These are phyloP conservation scores for Arabidopsis suecica DNA, from an alignment of 345 rosid species.

Conservation along the genomic window DNA sequence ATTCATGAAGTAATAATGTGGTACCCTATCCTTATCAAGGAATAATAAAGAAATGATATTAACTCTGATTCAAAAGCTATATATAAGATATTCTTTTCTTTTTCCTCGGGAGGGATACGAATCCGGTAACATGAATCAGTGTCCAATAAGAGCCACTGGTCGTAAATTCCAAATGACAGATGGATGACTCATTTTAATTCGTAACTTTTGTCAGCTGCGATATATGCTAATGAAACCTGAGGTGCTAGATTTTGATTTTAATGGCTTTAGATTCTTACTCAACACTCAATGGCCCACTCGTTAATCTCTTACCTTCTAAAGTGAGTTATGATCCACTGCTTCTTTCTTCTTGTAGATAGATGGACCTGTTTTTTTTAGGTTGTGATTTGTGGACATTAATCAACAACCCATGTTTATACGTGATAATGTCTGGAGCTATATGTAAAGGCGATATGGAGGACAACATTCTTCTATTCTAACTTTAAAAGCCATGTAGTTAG, in stretches of 20 bases:
- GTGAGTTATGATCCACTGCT: conserved; percentile 26
- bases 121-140: not conserved
- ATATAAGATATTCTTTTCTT: not conserved
- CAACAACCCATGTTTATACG: not conserved
- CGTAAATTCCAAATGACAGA: conserved; percentile 32
- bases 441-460: conserved; percentile 4
- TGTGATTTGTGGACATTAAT: conserved; percentile 1
- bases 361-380: conserved; percentile 8
- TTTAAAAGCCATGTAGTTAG: too few relatives aligned
- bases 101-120: not conserved
- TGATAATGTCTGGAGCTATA: not conserved
- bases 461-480: not conserved
- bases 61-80: not conserved
- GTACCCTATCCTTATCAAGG: not conserved
- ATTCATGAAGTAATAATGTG: not conserved
- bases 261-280: conserved; percentile 20
- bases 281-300: conserved; percentile 22
- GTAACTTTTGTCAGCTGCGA: conserved; percentile 33
- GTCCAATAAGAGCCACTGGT: conserved; percentile 14
- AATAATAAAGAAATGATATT: not conserved
- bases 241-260: conserved; percentile 14
- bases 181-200: conserved; percentile 24
- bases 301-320: conserved; percentile 5
- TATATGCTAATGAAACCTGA: conserved; percentile 6
- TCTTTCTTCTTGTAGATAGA: conserved; percentile 34